phyloP scores from a whole-genome alignment of 768 basidiomycete genomes.

The Cantharellus anzutake region DNA sequence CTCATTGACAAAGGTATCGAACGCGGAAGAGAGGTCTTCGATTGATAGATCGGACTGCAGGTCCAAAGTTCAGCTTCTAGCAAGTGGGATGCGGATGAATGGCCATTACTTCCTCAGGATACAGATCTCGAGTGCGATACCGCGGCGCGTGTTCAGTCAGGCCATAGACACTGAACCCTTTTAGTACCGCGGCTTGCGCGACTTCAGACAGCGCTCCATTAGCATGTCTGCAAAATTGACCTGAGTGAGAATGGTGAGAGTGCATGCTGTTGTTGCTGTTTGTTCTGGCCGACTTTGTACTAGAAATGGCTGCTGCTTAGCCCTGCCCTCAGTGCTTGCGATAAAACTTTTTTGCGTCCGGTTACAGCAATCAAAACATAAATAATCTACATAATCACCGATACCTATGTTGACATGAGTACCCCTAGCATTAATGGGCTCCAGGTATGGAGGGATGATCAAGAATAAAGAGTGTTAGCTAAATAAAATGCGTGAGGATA shows the following conservation, averaged over 20 bases:
- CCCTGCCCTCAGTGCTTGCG: too few relatives aligned
- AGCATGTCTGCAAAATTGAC: slow-evolving; percentile 87
- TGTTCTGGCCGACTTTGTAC: too few relatives aligned
- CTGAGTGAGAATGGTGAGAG: slow-evolving; percentile 74
- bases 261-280: too few relatives aligned
- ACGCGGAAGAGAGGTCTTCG: slow-evolving; percentile 39
- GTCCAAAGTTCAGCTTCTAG: not conserved
- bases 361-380: too few relatives aligned
- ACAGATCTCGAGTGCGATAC: slow-evolving; percentile 62
- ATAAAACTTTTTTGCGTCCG: too few relatives aligned
- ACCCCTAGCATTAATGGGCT: too few relatives aligned
- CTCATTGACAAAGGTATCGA: slow-evolving; percentile 53
- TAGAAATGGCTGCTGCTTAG: too few relatives aligned
- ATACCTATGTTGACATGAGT: too few relatives aligned
- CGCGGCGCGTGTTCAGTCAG: slow-evolving; percentile 88
- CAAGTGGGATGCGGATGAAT: slow-evolving; percentile 1
- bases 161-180: slow-evolving; percentile 67
- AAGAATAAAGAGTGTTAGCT: too few relatives aligned
- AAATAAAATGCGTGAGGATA: too few relatives aligned
- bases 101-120: slow-evolving; percentile 78
- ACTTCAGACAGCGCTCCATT: slow-evolving; percentile 63
- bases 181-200: slow-evolving; percentile 56
- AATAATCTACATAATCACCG: too few relatives aligned
- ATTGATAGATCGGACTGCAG: slow-evolving; percentile 25
- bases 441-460: too few relatives aligned